A percentile compares a stretch with the other conserved stretches of the same genome.
phyloP scores from a whole-genome alignment of 768 basidiomycete species.

The Psilocybe sp. region DNA sequence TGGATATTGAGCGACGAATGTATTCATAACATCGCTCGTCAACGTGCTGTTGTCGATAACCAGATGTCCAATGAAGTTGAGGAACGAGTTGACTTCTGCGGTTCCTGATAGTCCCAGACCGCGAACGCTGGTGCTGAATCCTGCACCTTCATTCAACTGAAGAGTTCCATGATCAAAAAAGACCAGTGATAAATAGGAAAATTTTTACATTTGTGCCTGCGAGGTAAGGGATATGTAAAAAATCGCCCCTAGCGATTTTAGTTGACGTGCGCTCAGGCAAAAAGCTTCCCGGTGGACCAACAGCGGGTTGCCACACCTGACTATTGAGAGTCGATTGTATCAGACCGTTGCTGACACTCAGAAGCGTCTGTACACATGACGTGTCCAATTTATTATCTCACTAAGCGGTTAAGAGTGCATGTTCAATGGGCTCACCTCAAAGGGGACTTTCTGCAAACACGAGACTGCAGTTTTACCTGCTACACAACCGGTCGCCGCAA shows the following conservation, averaged over 20 bases:
- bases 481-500: slow-evolving; percentile 47
- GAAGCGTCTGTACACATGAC: slow-evolving; percentile 33
- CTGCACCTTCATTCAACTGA: slow-evolving; percentile 54
- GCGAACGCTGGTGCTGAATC: slow-evolving; percentile 36
- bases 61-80: slow-evolving; percentile 45
- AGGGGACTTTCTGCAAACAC: slow-evolving; percentile 46
- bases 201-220: slow-evolving; percentile 49
- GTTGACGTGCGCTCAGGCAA: slow-evolving; percentile 42
- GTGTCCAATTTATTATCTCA: background rate
- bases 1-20: slow-evolving; percentile 40
- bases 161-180: background rate
- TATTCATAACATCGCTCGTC: slow-evolving; percentile 33
- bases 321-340: slow-evolving; percentile 42
- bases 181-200: background rate
- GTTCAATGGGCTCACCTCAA: slow-evolving; percentile 27
- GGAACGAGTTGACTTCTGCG: slow-evolving; percentile 42
- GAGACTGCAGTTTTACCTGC: slow-evolving; percentile 32
- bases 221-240: slow-evolving; percentile 51
- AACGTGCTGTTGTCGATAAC: slow-evolving; percentile 52
- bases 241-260: slow-evolving; percentile 44
- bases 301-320: slow-evolving; percentile 57
- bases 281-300: slow-evolving; percentile 51
- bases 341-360: slow-evolving; percentile 46
- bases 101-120: slow-evolving; percentile 35
- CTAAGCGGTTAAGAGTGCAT: background rate